These are phyloP conservation scores for Cryoendolithus antarcticus DNA, from an alignment of 2,329 filamentous ascomycete species.

Conservation along the genomic window DNA sequence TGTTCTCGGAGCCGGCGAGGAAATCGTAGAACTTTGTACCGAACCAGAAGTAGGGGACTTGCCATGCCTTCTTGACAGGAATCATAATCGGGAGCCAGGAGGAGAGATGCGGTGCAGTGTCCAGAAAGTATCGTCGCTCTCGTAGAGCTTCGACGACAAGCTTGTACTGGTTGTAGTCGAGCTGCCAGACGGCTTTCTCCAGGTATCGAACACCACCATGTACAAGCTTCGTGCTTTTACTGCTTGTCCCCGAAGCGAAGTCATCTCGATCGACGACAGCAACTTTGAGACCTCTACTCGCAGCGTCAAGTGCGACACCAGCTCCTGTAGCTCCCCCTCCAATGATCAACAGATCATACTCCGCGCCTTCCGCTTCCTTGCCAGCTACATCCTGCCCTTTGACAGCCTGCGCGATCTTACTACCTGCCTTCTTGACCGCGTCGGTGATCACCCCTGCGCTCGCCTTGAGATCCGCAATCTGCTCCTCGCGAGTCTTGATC, in stretches of 20 bases:
- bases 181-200: slow-evolving; percentile 75
- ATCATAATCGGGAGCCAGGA: slow-evolving; percentile 75
- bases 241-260: slow-evolving; percentile 70
- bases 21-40: slow-evolving; percentile 76
- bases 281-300: slow-evolving; percentile 65
- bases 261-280: slow-evolving; percentile 74
- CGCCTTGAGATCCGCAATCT: slow-evolving; percentile 48
- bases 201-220: slow-evolving; percentile 76
- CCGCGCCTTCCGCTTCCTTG: slow-evolving; percentile 28
- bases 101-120: slow-evolving; percentile 71
- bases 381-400: slow-evolving; percentile 17
- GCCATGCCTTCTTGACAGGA: slow-evolving; percentile 71
- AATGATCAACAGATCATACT: slow-evolving; percentile 68
- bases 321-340: slow-evolving; percentile 69
- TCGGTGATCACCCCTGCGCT: slow-evolving; percentile 31
- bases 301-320: slow-evolving; percentile 70
- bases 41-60: slow-evolving; percentile 67
- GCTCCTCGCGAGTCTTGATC: slow-evolving; percentile 49
- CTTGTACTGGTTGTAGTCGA: slow-evolving; percentile 68
- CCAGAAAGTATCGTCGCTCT: slow-evolving; percentile 71
- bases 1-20: slow-evolving; percentile 72
- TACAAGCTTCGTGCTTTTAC: slow-evolving; percentile 78
- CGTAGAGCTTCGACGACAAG: slow-evolving; percentile 71
- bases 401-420: slow-evolving; percentile 26
- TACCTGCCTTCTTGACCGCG: slow-evolving; percentile 33